These are phyloP conservation scores for Lanmaoa pseudosensibilis DNA, from an alignment of 768 basidiomycete genomes.

Conservation along the genomic window DNA sequence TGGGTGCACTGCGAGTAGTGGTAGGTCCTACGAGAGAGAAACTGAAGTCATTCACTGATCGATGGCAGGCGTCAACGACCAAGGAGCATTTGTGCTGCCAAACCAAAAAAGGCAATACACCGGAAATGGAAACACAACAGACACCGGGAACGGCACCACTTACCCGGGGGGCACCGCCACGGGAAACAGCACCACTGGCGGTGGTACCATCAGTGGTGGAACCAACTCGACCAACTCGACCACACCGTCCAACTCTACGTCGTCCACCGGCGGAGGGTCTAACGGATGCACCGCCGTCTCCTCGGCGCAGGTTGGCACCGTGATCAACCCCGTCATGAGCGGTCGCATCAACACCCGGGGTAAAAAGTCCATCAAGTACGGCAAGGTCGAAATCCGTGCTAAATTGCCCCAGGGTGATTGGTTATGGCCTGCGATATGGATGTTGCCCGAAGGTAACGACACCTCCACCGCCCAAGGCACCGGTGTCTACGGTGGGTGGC, in stretches of 20 bases:
- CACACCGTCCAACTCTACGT: slow-evolving; percentile 19
- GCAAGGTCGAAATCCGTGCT: slow-evolving; percentile 59
- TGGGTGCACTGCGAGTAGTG: slow-evolving; percentile 33
- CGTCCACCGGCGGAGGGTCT: slow-evolving; percentile 7
- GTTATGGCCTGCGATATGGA: slow-evolving; percentile 36
- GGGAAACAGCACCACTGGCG: slow-evolving; percentile 1
- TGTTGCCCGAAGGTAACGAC: slow-evolving; percentile 30
- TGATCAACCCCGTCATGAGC: slow-evolving; percentile 54
- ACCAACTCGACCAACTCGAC: slow-evolving; percentile 28
- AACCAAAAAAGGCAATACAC: slow-evolving; percentile 29
- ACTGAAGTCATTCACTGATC: neutral
- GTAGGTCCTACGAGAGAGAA: neutral
- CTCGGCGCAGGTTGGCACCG: slow-evolving; percentile 31
- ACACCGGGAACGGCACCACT: neutral
- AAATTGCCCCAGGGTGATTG: slow-evolving; percentile 57
- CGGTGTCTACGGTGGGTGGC: slow-evolving; percentile 42
- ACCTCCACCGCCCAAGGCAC: slow-evolving; percentile 18
- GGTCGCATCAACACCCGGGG: slow-evolving; percentile 54
- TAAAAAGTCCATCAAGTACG: slow-evolving; percentile 50
- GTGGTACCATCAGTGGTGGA: slow-evolving; percentile 6
- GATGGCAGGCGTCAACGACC: slow-evolving; percentile 11
- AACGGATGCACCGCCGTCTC: slow-evolving; percentile 46
- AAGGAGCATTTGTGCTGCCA: slow-evolving; percentile 26
- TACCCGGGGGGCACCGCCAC: neutral
- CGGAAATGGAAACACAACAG: slow-evolving; percentile 8